A percentile compares a stretch with the other conserved stretches of the same genome.
These are phyloP conservation scores for Rhodotorula sphaerocarpa DNA, from an alignment of 768 basidiomycete genomes.

Conservation along the genomic window DNA sequence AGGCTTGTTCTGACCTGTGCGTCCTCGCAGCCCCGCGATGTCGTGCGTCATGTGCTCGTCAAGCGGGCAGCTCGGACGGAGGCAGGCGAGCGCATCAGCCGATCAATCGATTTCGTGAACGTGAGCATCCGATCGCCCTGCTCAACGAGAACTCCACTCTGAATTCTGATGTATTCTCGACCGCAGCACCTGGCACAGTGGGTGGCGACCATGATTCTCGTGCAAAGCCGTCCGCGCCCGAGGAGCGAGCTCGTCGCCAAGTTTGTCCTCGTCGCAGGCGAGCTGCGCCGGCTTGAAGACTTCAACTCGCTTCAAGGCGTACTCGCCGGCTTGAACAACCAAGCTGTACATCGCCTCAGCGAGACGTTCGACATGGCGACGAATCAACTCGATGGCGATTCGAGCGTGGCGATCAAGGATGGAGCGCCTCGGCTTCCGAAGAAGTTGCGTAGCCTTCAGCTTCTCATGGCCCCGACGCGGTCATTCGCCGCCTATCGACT, in stretches of 20 bases:
- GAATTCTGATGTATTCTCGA: not conserved
- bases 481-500: conserved; percentile 86
- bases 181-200: conserved; percentile 46
- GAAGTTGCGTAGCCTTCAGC: conserved; percentile 70
- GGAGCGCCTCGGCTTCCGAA: no score
- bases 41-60: conserved; percentile 38
- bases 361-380: conserved; percentile 69
- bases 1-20: not conserved
- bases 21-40: conserved; percentile 35
- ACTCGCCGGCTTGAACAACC: conserved; percentile 83
- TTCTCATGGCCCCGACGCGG: conserved; percentile 69
- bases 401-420: no score
- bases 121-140: conserved; percentile 8
- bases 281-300: conserved; percentile 74
- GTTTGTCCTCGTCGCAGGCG: conserved; percentile 72
- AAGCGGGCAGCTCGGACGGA: conserved; percentile 35
- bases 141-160: not conserved
- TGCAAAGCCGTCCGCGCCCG: conserved; percentile 65
- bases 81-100: conserved; percentile 28
- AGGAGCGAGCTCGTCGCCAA: conserved; percentile 80
- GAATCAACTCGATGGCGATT: conserved; percentile 52
- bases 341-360: conserved; percentile 63
- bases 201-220: conserved; percentile 83
- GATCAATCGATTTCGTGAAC: conserved; percentile 37
- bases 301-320: conserved; percentile 87